These are phyloP conservation scores for Phytophthora cryptogea DNA, from an alignment of 352 stramenopile genomes.

Conservation along the genomic window DNA sequence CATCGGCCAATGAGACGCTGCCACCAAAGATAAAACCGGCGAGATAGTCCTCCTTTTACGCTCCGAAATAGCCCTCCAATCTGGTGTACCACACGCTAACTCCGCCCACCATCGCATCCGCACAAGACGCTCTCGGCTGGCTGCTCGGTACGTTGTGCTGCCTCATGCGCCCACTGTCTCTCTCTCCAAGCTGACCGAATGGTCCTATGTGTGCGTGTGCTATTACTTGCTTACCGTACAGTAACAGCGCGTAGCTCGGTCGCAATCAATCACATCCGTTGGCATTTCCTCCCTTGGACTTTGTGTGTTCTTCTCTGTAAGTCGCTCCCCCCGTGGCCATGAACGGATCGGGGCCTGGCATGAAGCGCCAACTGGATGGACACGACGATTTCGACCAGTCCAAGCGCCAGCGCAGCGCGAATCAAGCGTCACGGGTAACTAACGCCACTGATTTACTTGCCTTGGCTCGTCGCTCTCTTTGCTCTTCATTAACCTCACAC, in stretches of 20 bases:
- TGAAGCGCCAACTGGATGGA: constrained; percentile 53
- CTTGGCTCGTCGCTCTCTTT: constrained; percentile 9
- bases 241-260: not conserved
- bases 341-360: constrained; percentile 15
- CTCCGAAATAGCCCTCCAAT: constrained; percentile 11
- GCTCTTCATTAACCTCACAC: constrained; percentile 11
- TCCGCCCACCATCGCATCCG: not conserved
- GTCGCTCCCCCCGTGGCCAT: constrained; percentile 21
- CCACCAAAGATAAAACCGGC: constrained; percentile 42
- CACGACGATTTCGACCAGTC: constrained; percentile 31
- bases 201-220: not conserved
- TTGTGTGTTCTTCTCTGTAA: constrained; percentile 16
- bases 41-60: constrained; percentile 21
- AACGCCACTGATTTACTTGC: constrained; percentile 1
- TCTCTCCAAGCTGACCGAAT: not conserved
- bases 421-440: constrained; percentile 54
- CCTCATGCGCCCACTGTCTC: not conserved
- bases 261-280: not conserved
- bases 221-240: not conserved
- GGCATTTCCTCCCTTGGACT: not conserved
- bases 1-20: constrained; percentile 48
- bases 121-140: not conserved
- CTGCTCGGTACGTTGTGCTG: not conserved
- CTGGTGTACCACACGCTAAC: no score
- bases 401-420: constrained; percentile 48